phyloP scores from a whole-genome alignment of 345 rosid species.

The Bruguiera parviflora region DNA sequence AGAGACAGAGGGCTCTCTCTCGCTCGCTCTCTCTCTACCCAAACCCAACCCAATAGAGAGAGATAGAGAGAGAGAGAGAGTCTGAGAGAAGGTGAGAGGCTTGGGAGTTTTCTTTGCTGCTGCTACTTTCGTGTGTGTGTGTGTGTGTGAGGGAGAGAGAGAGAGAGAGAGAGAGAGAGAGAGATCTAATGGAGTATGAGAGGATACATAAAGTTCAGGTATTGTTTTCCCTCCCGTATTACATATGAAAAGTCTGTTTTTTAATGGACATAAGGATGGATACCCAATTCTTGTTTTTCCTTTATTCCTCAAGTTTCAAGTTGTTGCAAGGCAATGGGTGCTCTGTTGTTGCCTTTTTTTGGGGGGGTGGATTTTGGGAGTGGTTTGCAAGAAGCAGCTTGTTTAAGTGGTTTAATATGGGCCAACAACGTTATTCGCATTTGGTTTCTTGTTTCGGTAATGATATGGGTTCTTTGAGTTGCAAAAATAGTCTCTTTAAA shows the following conservation, averaged over 20 bases:
- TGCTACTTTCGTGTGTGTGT: not conserved
- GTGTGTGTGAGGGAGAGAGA: not conserved
- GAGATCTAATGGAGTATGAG: constrained; percentile 86
- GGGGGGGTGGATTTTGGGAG: not conserved
- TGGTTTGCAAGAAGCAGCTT: not conserved
- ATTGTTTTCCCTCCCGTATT: not conserved
- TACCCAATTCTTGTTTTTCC: constrained; percentile 21
- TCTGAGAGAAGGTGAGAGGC: not conserved
- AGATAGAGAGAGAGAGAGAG: constrained; percentile 4
- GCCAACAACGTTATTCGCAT: not conserved
- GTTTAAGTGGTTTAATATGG: not conserved
- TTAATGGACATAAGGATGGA: not conserved
- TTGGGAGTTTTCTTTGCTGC: not conserved
- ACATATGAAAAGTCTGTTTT: not conserved
- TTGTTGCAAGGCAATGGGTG: constrained; percentile 2
- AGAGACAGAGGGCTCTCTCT: too few relatives aligned
- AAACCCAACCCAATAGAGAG: not conserved
- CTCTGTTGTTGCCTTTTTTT: constrained; percentile 1
- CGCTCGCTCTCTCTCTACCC: too few relatives aligned
- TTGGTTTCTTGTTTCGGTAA: not conserved
- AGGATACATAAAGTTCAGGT: constrained; percentile 90
- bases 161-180: constrained; percentile 16
- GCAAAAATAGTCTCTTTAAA: too few relatives aligned
- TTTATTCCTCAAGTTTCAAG: not conserved
- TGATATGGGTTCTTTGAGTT: constrained; percentile 11